Evolutionary conservation across 2,329 filamentous ascomycete genomes (phyloP), one percentile per base, ranked within the genome.

Genomic region (Phyllosticta citrichinensis): DNA sequence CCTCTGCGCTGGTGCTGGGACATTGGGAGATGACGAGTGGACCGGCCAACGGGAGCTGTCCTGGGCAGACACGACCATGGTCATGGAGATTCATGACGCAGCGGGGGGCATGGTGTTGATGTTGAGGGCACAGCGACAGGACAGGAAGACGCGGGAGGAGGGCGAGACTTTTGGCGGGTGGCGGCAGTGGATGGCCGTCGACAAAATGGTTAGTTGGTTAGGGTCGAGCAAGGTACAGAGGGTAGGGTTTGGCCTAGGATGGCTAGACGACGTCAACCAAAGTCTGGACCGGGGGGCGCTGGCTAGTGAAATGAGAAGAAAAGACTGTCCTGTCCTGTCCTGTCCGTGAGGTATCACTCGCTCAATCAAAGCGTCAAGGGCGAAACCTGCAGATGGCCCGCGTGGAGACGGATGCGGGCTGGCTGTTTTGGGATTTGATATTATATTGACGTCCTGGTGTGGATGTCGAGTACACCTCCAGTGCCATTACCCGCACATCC

Each of bases 21-120:
- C 52, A 50, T 69, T 71, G 70, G 61, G 62, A 64, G 57, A 61
- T 60, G 56, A 65, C 62, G 56, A 61, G 65, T 64, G 68, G 64
- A 68, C 64, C 68, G 69, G 65, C 66, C 64, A 60, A 66, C 65
- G 64, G 64, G 67, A 55, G 47, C 53, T 51, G 64, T 70, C 67
- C 64, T 68, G 67, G 63, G 68, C 66, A 65, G 70, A 66, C 63
- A 68, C 64, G 63, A 69, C 69, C 72, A 73, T 73, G 64, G 60
- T 61, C 58, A 56, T 61, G 40, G 33, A 17, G 33, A 40, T 40
- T 40, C 33, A 40, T 40, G 33, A 40, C 33, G 33, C 33, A 40
- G 33, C 12, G 33, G 33, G 33, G 33, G 33, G 33, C 33, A 40
- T 40, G 33, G 10, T 40, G 33, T 40, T 40, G 33, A 33, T 33